These are phyloP conservation scores for Alnus glutinosa DNA, from an alignment of 306 rosid species.

Conservation along the genomic window DNA sequence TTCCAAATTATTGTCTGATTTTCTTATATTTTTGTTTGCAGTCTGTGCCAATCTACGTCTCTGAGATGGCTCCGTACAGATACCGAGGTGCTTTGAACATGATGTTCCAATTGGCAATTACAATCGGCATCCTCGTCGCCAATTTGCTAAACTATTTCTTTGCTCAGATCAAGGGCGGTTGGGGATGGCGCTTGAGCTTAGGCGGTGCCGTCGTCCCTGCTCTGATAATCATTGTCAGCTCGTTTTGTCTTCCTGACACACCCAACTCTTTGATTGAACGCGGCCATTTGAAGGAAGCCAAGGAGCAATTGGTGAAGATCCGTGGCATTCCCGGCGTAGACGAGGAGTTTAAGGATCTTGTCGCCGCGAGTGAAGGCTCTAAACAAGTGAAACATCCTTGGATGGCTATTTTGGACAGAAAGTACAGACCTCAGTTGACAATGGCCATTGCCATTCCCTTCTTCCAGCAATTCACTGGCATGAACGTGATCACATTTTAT, in stretches of 20 bases:
- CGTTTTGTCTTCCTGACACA: slow-evolving; percentile 64
- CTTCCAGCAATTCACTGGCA: slow-evolving; percentile 83
- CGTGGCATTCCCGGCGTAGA: slow-evolving; percentile 54
- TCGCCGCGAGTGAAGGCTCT: slow-evolving; percentile 59
- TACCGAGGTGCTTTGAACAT: slow-evolving; percentile 68
- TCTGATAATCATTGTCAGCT: slow-evolving; percentile 50
- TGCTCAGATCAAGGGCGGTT: slow-evolving; percentile 48
- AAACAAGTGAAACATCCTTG: slow-evolving; percentile 56
- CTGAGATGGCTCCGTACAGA: slow-evolving; percentile 72
- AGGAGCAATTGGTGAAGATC: slow-evolving; percentile 39
- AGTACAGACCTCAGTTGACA: slow-evolving; percentile 70
- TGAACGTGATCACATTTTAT: slow-evolving; percentile 74
- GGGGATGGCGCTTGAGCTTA: slow-evolving; percentile 76
- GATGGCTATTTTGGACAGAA: slow-evolving; percentile 42
- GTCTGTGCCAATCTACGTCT: slow-evolving; percentile 81
- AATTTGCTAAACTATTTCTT: slow-evolving; percentile 62
- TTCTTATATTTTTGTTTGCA: slow-evolving; percentile 14
- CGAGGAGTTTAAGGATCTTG: slow-evolving; percentile 55
- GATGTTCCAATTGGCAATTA: slow-evolving; percentile 74
- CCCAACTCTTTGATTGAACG: slow-evolving; percentile 77
- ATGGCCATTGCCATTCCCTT: slow-evolving; percentile 67
- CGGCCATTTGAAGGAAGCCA: slow-evolving; percentile 41
- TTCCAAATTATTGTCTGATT: no score
- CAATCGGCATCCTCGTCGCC: slow-evolving; percentile 68
- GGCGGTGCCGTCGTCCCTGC: slow-evolving; percentile 81